These are phyloP conservation scores for Annulohypoxylon truncatum DNA, from an alignment of 2,329 filamentous ascomycete species.

Conservation along the genomic window DNA sequence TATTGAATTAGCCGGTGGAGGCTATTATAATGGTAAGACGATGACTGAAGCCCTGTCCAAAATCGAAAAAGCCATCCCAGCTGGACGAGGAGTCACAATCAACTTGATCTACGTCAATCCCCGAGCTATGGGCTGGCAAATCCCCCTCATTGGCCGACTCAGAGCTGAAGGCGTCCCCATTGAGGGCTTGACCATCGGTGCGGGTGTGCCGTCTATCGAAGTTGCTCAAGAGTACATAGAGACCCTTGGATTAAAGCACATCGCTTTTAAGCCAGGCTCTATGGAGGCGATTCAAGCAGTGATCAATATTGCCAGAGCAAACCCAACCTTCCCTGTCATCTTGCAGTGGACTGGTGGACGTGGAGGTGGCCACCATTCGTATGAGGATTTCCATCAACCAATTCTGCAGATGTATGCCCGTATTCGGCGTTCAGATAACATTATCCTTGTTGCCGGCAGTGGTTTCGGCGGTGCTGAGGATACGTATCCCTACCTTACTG, in stretches of 20 bases:
- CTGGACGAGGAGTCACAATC: constrained; percentile 87
- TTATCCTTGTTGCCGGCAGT: constrained; percentile 89
- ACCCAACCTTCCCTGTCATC: constrained; percentile 91
- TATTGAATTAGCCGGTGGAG: constrained; percentile 88
- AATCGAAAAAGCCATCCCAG: constrained; percentile 85
- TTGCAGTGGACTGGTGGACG: constrained; percentile 96
- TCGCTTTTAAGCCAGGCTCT: constrained; percentile 93
- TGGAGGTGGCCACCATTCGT: constrained; percentile 94
- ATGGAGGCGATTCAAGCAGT: constrained; percentile 88
- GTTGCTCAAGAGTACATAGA: constrained; percentile 94
- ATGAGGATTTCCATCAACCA: constrained; percentile 94
- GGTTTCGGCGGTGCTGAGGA: constrained; percentile 92
- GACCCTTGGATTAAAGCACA: constrained; percentile 92
- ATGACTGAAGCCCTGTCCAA: constrained; percentile 87
- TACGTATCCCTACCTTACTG: constrained; percentile 92
- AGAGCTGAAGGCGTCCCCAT: constrained; percentile 89
- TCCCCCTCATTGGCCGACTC: constrained; percentile 82
- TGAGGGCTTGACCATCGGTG: constrained; percentile 91
- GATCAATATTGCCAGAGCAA: constrained; percentile 94
- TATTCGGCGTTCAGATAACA: constrained; percentile 85
- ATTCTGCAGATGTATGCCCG: constrained; percentile 91
- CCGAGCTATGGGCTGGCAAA: constrained; percentile 91
- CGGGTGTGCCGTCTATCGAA: constrained; percentile 92
- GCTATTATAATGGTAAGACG: constrained; percentile 84
- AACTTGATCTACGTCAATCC: constrained; percentile 95